Base-by-base conservation (phyloP, 495 filamentous ascomycete genomes). In the Aspergillus olivimuriae region DNA sequence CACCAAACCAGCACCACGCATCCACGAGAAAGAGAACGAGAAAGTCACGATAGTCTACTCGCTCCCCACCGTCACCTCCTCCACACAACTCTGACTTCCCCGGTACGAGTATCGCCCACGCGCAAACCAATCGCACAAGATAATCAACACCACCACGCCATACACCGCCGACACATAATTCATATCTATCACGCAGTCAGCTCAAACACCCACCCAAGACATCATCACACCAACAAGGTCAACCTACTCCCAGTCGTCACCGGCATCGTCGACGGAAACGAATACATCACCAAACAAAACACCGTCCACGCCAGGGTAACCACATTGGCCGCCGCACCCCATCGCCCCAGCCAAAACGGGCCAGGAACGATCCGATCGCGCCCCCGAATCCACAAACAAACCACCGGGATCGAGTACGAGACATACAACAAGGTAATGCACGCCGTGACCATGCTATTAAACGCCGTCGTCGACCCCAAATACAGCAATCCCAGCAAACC, bases 201-300 rank as follows among this genome's bases (percentile, higher is more conserved):
- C n/a, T n/a, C n/a, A n/a, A n/a, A n/a, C n/a, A n/a, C n/a, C n/a
- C n/a, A n/a, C n/a, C n/a, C n/a, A n/a, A n/a, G n/a, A n/a, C n/a
- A n/a, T n/a, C n/a, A n/a, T n/a, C n/a, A n/a, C n/a, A n/a, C n/a
- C n/a, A n/a, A n/a, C n/a, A n/a, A n/a, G 8, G 31, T 23, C 11
- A 32, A 53, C 48, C 49, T 44, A 59, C 53, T 65, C 37, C 58
- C 58, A 54, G 34, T 59, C 41, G 35, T 41, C 10, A 70, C 73
- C 4, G 76, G 76, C 58, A 61, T 68, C 2, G 55, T 53, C 15
- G 30, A 24, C 8, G 44, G 52, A 51, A 62, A 60, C 17, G 67
- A 75, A 48, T 76, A 81, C 69, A 80, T 73, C 14, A 78, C 52
- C n/a, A 77, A 30, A 3, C 69, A 71, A 44, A 78, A 77, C 5